Base-by-base conservation (phyloP, 2,329 filamentous ascomycete species). In the Pezicula neosporulosa region DNA sequence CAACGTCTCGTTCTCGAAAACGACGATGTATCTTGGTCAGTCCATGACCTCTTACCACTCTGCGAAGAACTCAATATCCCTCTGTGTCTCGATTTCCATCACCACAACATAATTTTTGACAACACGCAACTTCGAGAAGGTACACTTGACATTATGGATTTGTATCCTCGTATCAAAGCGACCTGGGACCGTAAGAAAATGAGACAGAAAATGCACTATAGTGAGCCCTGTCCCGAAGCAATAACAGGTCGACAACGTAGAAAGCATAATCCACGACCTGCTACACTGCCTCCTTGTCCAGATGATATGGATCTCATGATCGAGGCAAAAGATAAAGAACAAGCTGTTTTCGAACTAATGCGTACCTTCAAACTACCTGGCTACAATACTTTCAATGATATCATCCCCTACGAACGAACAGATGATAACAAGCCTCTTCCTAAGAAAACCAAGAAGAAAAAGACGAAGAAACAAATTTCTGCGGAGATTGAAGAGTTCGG, bases 261-360 rank as follows among this genome's bases (percentile, higher is more conserved):
- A 52, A 97, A 96, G 69, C 93, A 97, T 64, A 90, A 85, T 35
- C 79, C 90, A 0, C 81, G 93, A 8, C 90, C 96, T 2, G 78
- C 78, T 57, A 88, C 85, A 1, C 70, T 97, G 1, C 93, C 93
- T 1, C 92, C 93, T 0, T 97, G 93, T 62, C 77, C 85, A 4
- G 74, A 82, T 1, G 85, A 87, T 30, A 94, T 95, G 87, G 93
- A 97, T 64, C 76, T 97, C n/a, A 97, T 97, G 93, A 97, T 97
- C 54, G 93, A 97, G 72, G 93, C 93, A 44, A 97, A 97, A 68
- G 93, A 97, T 65, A 97, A 97, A 70, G 93, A 97, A 67, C 93
- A 97, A 68, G 91, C 93, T 0, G 90, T 97, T 0, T 96, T 97
- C 62, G 90, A 96, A 57, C 77, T 97, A 16, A 97, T 97, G 91